A percentile compares a stretch with the other conserved stretches of the same genome.
Evolutionary conservation across 352 stramenopile species (phyloP).

Genomic region (Phytophthora cajani): DNA sequence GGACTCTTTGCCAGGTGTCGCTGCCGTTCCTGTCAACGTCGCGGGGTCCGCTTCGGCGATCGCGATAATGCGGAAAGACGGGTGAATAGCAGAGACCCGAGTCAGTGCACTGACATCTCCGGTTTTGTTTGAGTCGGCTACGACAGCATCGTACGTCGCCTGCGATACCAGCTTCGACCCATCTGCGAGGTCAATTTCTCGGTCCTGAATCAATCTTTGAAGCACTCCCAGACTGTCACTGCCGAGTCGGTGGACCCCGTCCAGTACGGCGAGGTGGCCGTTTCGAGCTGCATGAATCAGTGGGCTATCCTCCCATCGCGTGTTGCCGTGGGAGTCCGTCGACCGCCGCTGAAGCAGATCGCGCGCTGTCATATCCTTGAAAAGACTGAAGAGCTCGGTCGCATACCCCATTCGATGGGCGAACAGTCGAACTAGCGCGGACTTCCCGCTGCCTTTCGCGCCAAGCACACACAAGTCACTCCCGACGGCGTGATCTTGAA

Average conservation of each 20-base stretch:
- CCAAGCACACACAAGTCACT: slow-evolving; percentile 85
- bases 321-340: slow-evolving; percentile 90
- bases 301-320: slow-evolving; percentile 92
- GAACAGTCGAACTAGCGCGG: slow-evolving; percentile 70
- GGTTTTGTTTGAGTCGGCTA: slow-evolving; percentile 16
- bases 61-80: slow-evolving; percentile 90
- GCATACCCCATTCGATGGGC: slow-evolving; percentile 80
- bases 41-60: slow-evolving; percentile 73
- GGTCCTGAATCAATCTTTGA: slow-evolving; percentile 87
- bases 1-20: slow-evolving; percentile 49
- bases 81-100: slow-evolving; percentile 79
- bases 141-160: slow-evolving; percentile 64
- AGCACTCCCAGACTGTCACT: slow-evolving; percentile 91
- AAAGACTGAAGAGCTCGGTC: slow-evolving; percentile 92
- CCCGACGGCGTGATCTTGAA: slow-evolving; percentile 81
- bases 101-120: slow-evolving; percentile 17
- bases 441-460: slow-evolving; percentile 88
- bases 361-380: slow-evolving; percentile 93
- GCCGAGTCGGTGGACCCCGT: slow-evolving; percentile 94
- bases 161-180: slow-evolving; percentile 81
- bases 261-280: slow-evolving; percentile 89
- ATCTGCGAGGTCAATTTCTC: slow-evolving; percentile 90
- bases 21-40: slow-evolving; percentile 36
- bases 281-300: slow-evolving; percentile 88
- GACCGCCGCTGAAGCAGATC: slow-evolving; percentile 92